Percentiles rank a stretch among this genome's conserved stretches.
Conservation (phyloP, 1,139 yeast genomes). For the Pichia sp. region DNA sequence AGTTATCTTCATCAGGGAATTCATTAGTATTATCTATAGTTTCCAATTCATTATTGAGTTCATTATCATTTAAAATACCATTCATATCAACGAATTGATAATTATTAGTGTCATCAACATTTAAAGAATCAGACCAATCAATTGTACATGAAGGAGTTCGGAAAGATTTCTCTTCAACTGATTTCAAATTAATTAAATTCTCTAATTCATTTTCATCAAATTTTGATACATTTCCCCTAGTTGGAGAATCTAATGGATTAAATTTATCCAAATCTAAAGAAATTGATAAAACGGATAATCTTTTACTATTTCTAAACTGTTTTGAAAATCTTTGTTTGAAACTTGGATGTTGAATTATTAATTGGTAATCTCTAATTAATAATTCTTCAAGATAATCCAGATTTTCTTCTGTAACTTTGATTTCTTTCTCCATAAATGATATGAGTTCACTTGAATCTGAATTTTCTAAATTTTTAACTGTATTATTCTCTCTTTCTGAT, state of each 20-base stretch:
- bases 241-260: conserved; percentile 20
- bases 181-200: conserved; percentile 8
- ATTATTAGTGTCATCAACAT: conserved; percentile 14
- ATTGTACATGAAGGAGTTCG: conserved; percentile 28
- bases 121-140: conserved; percentile 29
- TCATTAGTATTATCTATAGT: background rate
- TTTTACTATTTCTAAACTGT: conserved; percentile 17
- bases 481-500: background rate
- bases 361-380: conserved; percentile 64
- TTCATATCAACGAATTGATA: conserved; percentile 12
- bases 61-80: conserved; percentile 9
- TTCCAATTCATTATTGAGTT: conserved; percentile 8
- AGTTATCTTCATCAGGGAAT: too few species aligned
- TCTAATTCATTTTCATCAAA: conserved; percentile 8
- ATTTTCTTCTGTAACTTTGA: conserved; percentile 35
- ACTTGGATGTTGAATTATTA: conserved; percentile 11
- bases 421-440: conserved; percentile 19
- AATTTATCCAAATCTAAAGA: conserved; percentile 14
- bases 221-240: conserved; percentile 7
- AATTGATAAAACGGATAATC: conserved; percentile 22
- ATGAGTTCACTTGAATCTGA: background rate
- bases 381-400: conserved; percentile 75
- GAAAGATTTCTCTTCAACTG: conserved; percentile 19
- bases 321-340: conserved; percentile 20
- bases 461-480: too few species aligned